phyloP scores from a whole-genome alignment of 2,329 filamentous ascomycete genomes.

The Cladosporium sp. region DNA sequence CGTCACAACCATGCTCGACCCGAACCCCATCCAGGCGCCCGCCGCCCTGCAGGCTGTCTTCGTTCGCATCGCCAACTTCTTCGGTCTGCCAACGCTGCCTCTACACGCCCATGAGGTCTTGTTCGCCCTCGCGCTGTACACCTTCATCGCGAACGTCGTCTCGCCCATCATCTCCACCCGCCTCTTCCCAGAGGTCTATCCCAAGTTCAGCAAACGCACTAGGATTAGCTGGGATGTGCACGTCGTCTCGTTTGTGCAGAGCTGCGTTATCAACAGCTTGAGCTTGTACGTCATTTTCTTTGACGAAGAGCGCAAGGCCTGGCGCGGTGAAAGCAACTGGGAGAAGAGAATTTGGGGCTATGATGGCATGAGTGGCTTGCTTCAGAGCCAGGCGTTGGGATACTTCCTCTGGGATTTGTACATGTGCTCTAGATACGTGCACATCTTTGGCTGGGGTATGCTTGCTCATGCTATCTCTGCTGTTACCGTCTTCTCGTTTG shows the following conservation, averaged over 20 bases:
- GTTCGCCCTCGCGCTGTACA: conserved; percentile 63
- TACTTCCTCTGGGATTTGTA: conserved; percentile 83
- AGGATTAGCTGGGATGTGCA: conserved; percentile 81
- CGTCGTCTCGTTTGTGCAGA: conserved; percentile 78
- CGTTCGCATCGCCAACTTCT: conserved; percentile 60
- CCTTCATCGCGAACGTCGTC: conserved; percentile 60
- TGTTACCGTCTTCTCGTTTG: conserved; percentile 68
- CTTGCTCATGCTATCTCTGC: conserved; percentile 73
- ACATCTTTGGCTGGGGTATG: conserved; percentile 71
- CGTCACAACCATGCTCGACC: conserved; percentile 60
- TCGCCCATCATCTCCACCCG: conserved; percentile 62
- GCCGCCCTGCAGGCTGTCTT: conserved; percentile 52
- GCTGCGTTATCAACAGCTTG: conserved; percentile 64
- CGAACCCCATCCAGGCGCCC: conserved; percentile 61
- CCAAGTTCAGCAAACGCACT: conserved; percentile 57
- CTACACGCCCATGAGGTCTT: conserved; percentile 75
- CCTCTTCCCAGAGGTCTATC: conserved; percentile 62
- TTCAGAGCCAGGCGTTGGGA: conserved; percentile 71
- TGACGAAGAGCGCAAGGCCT: conserved; percentile 61
- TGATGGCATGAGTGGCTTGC: conserved; percentile 64
- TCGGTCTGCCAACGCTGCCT: conserved; percentile 63
- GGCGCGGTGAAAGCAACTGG: conserved; percentile 52
- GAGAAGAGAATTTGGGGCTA: conserved; percentile 69
- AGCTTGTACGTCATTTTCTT: conserved; percentile 69
- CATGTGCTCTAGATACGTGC: conserved; percentile 63